Base-by-base conservation (phyloP, 192 early-diverging fungal genomes). In the Coemansia sp. region DNA sequence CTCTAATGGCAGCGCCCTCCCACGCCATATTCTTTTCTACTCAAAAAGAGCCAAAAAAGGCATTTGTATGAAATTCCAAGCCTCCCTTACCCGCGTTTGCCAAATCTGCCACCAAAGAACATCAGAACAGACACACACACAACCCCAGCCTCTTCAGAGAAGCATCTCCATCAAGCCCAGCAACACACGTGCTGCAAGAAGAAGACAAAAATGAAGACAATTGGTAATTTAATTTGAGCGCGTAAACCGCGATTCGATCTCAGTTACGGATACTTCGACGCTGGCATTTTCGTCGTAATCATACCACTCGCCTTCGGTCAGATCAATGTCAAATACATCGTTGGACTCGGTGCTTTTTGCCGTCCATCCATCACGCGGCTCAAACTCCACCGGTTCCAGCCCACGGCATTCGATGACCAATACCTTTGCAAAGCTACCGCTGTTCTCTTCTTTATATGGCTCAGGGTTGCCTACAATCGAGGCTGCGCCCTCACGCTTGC, bases 251-350 rank as follows among this genome's bases (percentile, higher is more conserved):
- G 37, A 63, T 40, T 72, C 62, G 26, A 80, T 59, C 1, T 84
- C 74, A 8, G 66, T 72, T 15, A 84, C 59, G n/a, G 72, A 74
- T 41, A 80, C 78, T 9, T 76, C 74, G 16, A 61, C 49, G 1
- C 43, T 57, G 13, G 78, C 72, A 46, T 76, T 88, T 69, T 94
- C 95, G 72, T 97, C 95, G 69, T 97, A 97, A 11, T 94, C 95
- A 40, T 86, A 90, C 95, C 95, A 97, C 67, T 92, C 87, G 19
- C 87, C 88, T 37, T 94, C 92, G 10, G 83, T 82, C 49, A 95
- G 82, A 67, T 93, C 90, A 67, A 97, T 83, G 39, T 93, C 91
- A 78, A 97, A 97, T 43, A 48, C 12, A 4, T 88, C 89, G 8
- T 82, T 78, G 1, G 90, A 89, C 63, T 94, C 91, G 18, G 76